Conservation (phyloP, 805 yeast species). For the Zygoascus flipseniorum region DNA sequence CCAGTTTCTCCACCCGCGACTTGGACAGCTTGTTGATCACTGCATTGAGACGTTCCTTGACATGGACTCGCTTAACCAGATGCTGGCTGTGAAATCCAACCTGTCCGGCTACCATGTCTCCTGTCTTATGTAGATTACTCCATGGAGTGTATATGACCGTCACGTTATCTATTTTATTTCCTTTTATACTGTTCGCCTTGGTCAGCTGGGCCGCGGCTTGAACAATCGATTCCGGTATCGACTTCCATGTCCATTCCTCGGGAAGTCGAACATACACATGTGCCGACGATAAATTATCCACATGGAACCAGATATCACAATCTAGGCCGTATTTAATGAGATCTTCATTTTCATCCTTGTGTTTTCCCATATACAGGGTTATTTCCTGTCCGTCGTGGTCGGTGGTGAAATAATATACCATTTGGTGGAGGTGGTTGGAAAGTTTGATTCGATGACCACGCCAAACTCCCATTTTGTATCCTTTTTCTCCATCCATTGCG, state of each 20-base stretch:
- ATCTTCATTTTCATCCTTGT: slow-evolving; percentile 60
- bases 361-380: slow-evolving; percentile 59
- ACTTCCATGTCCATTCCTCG: slow-evolving; percentile 28
- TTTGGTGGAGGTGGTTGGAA: slow-evolving; percentile 10
- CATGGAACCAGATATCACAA: slow-evolving; percentile 73
- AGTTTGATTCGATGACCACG: not conserved
- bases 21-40: slow-evolving; percentile 55
- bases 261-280: slow-evolving; percentile 61
- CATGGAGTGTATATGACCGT: slow-evolving; percentile 69
- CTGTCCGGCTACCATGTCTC: slow-evolving; percentile 70
- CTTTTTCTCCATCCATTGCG: not conserved
- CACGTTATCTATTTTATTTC: slow-evolving; percentile 58
- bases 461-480: not conserved
- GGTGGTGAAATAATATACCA: slow-evolving; percentile 40
- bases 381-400: slow-evolving; percentile 28
- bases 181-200: slow-evolving; percentile 69
- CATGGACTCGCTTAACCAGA: slow-evolving; percentile 42
- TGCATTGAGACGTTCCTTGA: slow-evolving; percentile 49
- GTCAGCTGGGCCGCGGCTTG: slow-evolving; percentile 63
- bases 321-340: slow-evolving; percentile 56
- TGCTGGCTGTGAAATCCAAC: slow-evolving; percentile 61
- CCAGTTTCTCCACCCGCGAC: slow-evolving; percentile 49
- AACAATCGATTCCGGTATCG: slow-evolving; percentile 45
- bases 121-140: slow-evolving; percentile 55
- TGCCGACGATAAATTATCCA: slow-evolving; percentile 67